These are phyloP conservation scores for Fusarium devonianum DNA, from an alignment of 2,329 filamentous ascomycete species.

Conservation along the genomic window DNA sequence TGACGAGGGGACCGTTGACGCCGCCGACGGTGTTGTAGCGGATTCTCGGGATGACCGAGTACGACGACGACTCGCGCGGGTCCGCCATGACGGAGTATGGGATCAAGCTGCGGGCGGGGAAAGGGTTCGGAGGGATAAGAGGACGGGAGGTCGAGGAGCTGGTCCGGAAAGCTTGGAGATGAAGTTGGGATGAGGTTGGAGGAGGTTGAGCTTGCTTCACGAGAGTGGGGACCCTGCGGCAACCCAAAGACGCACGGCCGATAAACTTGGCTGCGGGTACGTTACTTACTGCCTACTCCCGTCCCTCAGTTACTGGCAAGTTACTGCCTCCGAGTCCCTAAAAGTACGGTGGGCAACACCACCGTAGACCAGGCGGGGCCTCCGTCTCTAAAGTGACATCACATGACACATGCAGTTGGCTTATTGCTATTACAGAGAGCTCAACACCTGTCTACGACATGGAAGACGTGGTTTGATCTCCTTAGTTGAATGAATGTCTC, in stretches of 20 bases:
- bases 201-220: constrained; percentile 51
- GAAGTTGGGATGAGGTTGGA: constrained; percentile 47
- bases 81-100: constrained; percentile 57
- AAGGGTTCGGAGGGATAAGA: constrained; percentile 18
- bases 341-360: constrained; percentile 15
- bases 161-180: constrained; percentile 34
- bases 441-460: too few relatives aligned
- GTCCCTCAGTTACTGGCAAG: too few relatives aligned
- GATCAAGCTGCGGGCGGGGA: constrained; percentile 30
- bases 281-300: constrained; percentile 6
- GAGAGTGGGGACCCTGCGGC: constrained; percentile 46
- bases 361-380: too few relatives aligned
- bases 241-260: constrained; percentile 40
- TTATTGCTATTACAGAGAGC: constrained; percentile 2
- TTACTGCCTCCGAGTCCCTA: too few relatives aligned
- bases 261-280: constrained; percentile 25
- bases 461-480: neutral
- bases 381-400: constrained; percentile 44
- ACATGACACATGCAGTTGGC: constrained; percentile 53
- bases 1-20: constrained; percentile 97
- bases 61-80: constrained; percentile 65
- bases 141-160: constrained; percentile 29
- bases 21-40: constrained; percentile 98
- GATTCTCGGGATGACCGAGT: constrained; percentile 68
- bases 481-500: neutral